phyloP scores from a whole-genome alignment of 1,139 yeast genomes.

The Yamadazyma taylorii region DNA sequence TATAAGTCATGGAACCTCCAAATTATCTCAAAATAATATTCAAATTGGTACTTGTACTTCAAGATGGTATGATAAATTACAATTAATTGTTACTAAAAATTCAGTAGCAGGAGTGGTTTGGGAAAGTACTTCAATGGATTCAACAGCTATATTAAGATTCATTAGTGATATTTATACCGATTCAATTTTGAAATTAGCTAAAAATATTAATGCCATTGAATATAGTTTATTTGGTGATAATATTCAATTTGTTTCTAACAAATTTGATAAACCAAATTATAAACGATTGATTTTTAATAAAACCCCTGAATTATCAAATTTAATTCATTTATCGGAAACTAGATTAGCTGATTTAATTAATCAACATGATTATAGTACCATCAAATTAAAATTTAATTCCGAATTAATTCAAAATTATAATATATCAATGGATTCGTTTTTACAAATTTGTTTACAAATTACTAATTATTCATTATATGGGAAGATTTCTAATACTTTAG shows the following conservation, averaged over 20 bases:
- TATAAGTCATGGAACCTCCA: conserved; percentile 66
- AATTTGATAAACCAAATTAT: conserved; percentile 41
- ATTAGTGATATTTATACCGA: conserved; percentile 77
- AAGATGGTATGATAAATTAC: conserved; percentile 79
- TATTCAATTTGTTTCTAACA: conserved; percentile 37
- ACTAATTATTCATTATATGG: conserved; percentile 77
- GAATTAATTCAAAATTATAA: conserved; percentile 50
- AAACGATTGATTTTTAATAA: conserved; percentile 48
- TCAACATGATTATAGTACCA: conserved; percentile 61
- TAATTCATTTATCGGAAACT: conserved; percentile 72
- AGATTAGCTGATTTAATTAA: conserved; percentile 72
- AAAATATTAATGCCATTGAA: conserved; percentile 69
- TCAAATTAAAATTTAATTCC: conserved; percentile 41
- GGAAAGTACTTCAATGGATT: conserved; percentile 76
- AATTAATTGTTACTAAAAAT: conserved; percentile 64
- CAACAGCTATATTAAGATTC: conserved; percentile 71
- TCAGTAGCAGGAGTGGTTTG: conserved; percentile 77
- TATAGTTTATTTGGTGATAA: conserved; percentile 58
- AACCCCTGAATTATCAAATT: conserved; percentile 43
- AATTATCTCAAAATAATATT: conserved; percentile 47
- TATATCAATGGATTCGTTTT: conserved; percentile 62
- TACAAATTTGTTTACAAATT: conserved; percentile 68
- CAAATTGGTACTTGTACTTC: conserved; percentile 77
- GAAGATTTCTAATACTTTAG: conserved; percentile 62
- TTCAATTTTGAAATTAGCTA: conserved; percentile 67